Evolutionary conservation across 257 asterid genomes (phyloP).

Genomic region (Nicotiana attenuata): DNA sequence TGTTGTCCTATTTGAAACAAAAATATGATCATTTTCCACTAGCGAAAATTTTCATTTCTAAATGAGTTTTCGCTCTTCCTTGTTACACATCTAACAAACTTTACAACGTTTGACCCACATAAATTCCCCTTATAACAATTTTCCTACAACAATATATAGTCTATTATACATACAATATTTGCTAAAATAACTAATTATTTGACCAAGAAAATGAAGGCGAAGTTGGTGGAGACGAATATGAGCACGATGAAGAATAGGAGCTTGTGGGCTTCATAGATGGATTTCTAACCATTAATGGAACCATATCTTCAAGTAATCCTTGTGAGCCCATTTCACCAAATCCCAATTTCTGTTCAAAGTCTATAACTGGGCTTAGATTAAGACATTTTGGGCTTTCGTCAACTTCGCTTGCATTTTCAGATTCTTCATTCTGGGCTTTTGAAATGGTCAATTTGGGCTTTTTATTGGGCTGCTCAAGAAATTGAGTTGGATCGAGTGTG

Average conservation of each 20-base stretch:
- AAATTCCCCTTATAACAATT: not conserved
- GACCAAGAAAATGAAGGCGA: slow-evolving; percentile 57
- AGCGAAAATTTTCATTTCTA: too few species aligned
- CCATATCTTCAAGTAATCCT: slow-evolving; percentile 91
- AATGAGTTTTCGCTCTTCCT: not conserved
- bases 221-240: slow-evolving; percentile 57
- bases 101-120: not conserved
- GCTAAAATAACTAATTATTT: not conserved
- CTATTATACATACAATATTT: not conserved
- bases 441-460: slow-evolving; percentile 37
- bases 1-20: too few species aligned
- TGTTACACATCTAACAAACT: not conserved
- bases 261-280: slow-evolving; percentile 30
- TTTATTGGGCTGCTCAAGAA: slow-evolving; percentile 41
- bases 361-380: slow-evolving; percentile 8
- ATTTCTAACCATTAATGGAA: slow-evolving; percentile 60
- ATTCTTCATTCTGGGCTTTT: slow-evolving; percentile 12
- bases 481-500: slow-evolving; percentile 5
- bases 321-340: slow-evolving; percentile 16
- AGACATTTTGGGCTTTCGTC: not conserved
- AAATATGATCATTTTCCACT: too few species aligned
- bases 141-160: not conserved
- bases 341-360: slow-evolving; percentile 2
- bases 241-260: slow-evolving; percentile 41
- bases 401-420: slow-evolving; percentile 18